A percentile compares a stretch with the other conserved stretches of the same genome.
phyloP scores from a whole-genome alignment of 495 filamentous ascomycete species.

The Penicillium herquei region DNA sequence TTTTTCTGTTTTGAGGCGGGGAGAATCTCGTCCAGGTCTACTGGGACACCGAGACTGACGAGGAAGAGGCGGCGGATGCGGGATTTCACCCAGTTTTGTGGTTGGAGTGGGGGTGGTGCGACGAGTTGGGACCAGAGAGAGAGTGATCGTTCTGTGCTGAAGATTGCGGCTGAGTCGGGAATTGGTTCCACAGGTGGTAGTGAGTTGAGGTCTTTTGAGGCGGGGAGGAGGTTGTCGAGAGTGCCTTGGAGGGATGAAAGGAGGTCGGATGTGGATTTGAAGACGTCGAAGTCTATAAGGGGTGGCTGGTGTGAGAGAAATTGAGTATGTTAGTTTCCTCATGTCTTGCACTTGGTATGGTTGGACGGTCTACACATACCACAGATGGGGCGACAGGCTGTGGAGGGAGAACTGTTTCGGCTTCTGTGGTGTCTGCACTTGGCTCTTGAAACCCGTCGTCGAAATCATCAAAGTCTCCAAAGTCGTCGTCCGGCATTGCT shows the following conservation, averaged over 20 bases:
- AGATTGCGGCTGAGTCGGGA: conserved; percentile 45
- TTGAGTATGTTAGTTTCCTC: neutral
- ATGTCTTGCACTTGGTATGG: neutral
- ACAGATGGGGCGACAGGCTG: conserved; percentile 44
- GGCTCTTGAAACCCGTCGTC: conserved; percentile 78
- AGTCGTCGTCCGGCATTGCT: conserved; percentile 65
- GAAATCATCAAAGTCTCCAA: conserved; percentile 93
- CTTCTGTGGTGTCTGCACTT: conserved; percentile 42
- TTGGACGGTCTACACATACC: conserved; percentile 38
- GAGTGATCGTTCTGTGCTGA: conserved; percentile 63
- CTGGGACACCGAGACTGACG: conserved; percentile 90
- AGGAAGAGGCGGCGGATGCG: conserved; percentile 95
- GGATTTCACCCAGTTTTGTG: conserved; percentile 96
- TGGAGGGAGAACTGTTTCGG: conserved; percentile 26
- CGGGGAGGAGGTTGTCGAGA: conserved; percentile 56
- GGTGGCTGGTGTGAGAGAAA: conserved; percentile 50
- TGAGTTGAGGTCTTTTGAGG: conserved; percentile 38
- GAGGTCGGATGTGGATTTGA: conserved; percentile 51
- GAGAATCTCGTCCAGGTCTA: conserved; percentile 95
- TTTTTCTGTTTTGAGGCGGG: conserved; percentile 98
- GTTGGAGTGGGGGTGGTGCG: conserved; percentile 89
- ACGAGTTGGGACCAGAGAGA: conserved; percentile 97
- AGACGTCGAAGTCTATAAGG: conserved; percentile 69
- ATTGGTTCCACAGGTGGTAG: conserved; percentile 46
- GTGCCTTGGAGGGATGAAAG: conserved; percentile 44